These are phyloP conservation scores for Macadamia integrifolia DNA, from an alignment of 164 flowering plant species.

Conservation along the genomic window DNA sequence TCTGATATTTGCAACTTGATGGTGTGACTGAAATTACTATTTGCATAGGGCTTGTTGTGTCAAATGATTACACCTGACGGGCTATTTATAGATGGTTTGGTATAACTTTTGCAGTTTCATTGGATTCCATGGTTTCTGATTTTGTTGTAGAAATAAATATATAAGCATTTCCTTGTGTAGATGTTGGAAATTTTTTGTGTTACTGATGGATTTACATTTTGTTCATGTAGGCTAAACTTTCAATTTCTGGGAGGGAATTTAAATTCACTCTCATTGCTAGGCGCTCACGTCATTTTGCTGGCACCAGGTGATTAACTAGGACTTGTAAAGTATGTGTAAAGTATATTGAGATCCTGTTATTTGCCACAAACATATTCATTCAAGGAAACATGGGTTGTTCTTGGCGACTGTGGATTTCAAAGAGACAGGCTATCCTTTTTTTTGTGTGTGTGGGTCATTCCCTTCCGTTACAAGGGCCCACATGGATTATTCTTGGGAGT, in stretches of 20 bases:
- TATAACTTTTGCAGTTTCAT: neutral
- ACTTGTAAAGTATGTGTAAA: neutral
- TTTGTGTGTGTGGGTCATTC: too few relatives aligned
- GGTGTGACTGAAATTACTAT: too few relatives aligned
- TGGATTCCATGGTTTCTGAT: neutral
- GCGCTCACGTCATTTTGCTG: conserved; percentile 97
- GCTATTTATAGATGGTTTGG: neutral
- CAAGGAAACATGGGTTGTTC: neutral
- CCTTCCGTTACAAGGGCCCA: too few relatives aligned
- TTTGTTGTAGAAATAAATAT: neutral
- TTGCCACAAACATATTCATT: neutral
- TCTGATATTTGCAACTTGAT: too few relatives aligned
- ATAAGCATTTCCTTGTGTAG: neutral
- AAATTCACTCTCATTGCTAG: conserved; percentile 86
- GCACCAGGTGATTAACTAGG: conserved; percentile 62
- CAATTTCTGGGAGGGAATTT: conserved; percentile 60
- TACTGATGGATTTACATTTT: conserved; percentile 16
- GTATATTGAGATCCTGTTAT: neutral
- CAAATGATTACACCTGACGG: too few relatives aligned
- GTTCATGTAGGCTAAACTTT: conserved; percentile 53
- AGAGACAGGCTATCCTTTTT: too few relatives aligned
- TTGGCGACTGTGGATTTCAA: neutral
- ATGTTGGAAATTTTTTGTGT: neutral
- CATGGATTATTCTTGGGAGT: too few relatives aligned
- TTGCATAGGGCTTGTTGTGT: too few relatives aligned